Evolutionary conservation across 768 basidiomycete species (phyloP).

Genomic region (Podaxis mareebaensis): DNA sequence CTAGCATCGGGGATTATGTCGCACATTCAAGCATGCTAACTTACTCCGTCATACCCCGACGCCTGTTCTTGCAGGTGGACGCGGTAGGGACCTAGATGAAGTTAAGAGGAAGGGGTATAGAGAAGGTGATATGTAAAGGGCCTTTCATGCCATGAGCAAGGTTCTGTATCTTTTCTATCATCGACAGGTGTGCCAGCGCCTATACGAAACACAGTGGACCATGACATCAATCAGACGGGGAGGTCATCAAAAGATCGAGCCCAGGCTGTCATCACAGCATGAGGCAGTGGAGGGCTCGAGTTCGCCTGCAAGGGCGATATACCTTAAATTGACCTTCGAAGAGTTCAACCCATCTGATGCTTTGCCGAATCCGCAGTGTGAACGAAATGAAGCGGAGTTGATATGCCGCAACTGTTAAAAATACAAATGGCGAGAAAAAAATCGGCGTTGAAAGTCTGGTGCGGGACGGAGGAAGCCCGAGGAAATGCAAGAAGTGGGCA

Average conservation of each 20-base stretch:
- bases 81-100: too few species aligned
- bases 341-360: neutral
- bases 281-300: neutral
- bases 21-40: neutral
- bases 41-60: neutral
- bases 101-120: neutral
- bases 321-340: neutral
- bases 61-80: neutral
- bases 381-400: neutral
- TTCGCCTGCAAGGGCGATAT: neutral
- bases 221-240: neutral
- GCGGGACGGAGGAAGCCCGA: neutral
- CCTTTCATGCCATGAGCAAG: neutral
- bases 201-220: neutral
- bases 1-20: neutral
- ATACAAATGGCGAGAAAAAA: neutral
- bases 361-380: neutral
- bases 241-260: neutral
- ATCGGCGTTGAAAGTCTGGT: neutral
- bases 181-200: neutral
- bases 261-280: neutral
- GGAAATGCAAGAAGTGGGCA: neutral
- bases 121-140: neutral
- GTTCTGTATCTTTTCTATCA: neutral
- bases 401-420: neutral